phyloP scores from a whole-genome alignment of 2,329 filamentous ascomycete species.

The Aureobasidium melanogenum region DNA sequence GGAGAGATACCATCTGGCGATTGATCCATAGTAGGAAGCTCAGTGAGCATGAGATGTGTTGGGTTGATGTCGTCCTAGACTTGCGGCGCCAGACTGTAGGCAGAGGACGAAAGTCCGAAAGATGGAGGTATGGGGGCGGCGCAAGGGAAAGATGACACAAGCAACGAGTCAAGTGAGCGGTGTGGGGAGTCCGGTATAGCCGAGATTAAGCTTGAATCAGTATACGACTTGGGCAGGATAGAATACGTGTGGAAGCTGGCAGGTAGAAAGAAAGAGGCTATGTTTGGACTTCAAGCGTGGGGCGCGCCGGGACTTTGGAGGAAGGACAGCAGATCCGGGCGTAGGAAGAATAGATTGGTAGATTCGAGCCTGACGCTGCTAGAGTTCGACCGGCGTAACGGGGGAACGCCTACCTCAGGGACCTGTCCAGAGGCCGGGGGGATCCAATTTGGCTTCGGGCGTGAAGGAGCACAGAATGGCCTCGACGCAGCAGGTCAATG shows the following conservation, averaged over 20 bases:
- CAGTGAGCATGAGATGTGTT: background rate
- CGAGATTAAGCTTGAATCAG: background rate
- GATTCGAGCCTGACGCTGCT: slow-evolving; percentile 8
- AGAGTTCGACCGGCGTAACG: slow-evolving; percentile 11
- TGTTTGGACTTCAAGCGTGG: slow-evolving; percentile 5
- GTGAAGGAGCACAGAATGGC: background rate
- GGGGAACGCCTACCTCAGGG: slow-evolving; percentile 5
- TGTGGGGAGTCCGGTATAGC: background rate
- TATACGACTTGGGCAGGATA: background rate
- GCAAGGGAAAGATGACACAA: background rate
- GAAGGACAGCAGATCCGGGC: slow-evolving; percentile 2
- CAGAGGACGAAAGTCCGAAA: background rate
- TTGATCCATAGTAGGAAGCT: background rate
- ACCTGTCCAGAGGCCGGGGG: background rate
- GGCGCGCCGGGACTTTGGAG: slow-evolving; percentile 3
- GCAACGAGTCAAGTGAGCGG: background rate
- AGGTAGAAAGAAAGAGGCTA: slow-evolving; percentile 8
- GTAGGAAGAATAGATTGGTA: slow-evolving; percentile 9
- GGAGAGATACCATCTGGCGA: slow-evolving; percentile 2
- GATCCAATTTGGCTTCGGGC: background rate
- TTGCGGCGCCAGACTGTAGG: background rate
- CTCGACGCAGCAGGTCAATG: background rate
- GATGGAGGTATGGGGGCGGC: background rate
- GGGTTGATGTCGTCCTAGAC: background rate
- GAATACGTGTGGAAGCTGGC: background rate